Conservation (phyloP, 129 eudicot species). For the Heracleum sosnowskyi region DNA sequence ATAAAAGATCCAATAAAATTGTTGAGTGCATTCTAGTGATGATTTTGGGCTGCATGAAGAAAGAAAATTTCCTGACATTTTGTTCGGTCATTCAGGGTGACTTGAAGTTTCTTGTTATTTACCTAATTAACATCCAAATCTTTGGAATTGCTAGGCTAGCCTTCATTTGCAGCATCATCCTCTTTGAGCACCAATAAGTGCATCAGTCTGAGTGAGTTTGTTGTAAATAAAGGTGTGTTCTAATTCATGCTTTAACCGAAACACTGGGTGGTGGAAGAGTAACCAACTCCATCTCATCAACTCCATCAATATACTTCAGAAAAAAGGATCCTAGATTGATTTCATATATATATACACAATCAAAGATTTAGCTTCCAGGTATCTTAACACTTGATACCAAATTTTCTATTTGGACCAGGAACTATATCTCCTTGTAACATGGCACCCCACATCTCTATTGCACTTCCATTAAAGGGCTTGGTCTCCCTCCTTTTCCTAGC, state of each 20-base stretch:
- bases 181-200: background rate
- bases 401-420: background rate
- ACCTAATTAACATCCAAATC: background rate
- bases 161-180: background rate
- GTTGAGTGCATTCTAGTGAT: too few species aligned
- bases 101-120: background rate
- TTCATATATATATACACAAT: slow-evolving; percentile 2
- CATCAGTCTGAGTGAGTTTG: background rate
- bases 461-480: slow-evolving; percentile 17
- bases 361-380: background rate
- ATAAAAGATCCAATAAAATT: too few species aligned
- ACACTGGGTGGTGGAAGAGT: slow-evolving; percentile 12
- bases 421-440: background rate
- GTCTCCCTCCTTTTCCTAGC: slow-evolving; percentile 29
- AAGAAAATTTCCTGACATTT: too few species aligned
- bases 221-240: too few species aligned
- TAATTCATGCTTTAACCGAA: slow-evolving; percentile 19
- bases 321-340: background rate
- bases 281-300: slow-evolving; percentile 41
- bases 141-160: background rate
- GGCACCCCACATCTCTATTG: slow-evolving; percentile 18
- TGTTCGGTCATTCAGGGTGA: background rate
- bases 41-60: too few species aligned
- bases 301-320: slow-evolving; percentile 13
- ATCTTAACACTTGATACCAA: background rate